Base-by-base conservation (phyloP, 768 basidiomycete genomes). In the Melanogaster broomeanus region DNA sequence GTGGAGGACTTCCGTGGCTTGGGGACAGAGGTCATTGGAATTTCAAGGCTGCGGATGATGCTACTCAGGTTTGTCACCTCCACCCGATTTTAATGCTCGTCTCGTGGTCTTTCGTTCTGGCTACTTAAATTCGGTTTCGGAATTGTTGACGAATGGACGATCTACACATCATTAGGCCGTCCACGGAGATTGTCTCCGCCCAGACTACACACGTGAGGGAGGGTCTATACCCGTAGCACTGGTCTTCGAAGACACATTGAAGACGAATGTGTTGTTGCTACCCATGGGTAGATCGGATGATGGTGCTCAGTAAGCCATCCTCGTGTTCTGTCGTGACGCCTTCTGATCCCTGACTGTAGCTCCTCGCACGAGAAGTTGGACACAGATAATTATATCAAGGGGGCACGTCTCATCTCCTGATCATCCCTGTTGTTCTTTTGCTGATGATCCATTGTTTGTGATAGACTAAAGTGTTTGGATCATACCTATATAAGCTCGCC, bases 321-420 rank as follows among this genome's bases (percentile, higher is more conserved):
- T 39, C 28, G 13, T 41, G 28, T 33, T 40, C 6, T 28, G 42
- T 4, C 3, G 12, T 13, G 11, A 13, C 31, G 12, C 31, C 28
- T 30, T 12, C 28, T 30, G 2, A 2, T 25, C 16, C 13, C 21
- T 18, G 19, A 13, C 46, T 49, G 27, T 21, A 89, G 88, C 69
- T 90, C 88, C 24, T 90, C 88, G n/a, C 93, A 93, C 65, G 93
- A 96, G 78, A 97, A 96, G 69, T 77, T 97, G 42, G 93, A 97
- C 71, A 79, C 72, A 45, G 83, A 81, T 34, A 96, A 98, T 73
- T 96, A 86, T 68, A 84, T 92, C 58, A 72, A 87, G 65, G 88
- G 85, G 61, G 90, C 85, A 67, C 63, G 85, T 64, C 13, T 42
- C 7, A 13, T 38, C 11, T n/a, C 16, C 21, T 16, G 7, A 8